Evolutionary conservation across 331 rosid species (phyloP).

Genomic region (Prunus yedoensis): DNA sequence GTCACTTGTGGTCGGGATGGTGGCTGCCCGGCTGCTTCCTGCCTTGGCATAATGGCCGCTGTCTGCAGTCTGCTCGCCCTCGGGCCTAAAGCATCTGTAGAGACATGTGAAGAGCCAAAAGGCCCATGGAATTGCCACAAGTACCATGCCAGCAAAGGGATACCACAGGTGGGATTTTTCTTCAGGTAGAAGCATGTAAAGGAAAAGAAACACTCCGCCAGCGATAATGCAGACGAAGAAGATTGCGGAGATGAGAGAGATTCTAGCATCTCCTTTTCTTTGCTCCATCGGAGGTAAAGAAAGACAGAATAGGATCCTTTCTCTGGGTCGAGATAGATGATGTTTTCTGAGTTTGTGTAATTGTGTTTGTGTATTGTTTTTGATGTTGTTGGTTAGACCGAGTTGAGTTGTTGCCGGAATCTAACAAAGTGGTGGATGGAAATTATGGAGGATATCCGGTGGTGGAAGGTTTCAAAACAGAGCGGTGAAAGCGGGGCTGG

Average conservation of each 20-base stretch:
- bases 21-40: background rate
- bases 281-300: conserved; percentile 52
- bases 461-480: conserved; percentile 29
- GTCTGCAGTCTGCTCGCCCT: background rate
- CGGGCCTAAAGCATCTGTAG: conserved; percentile 43
- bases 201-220: conserved; percentile 64
- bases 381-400: background rate
- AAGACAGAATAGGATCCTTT: background rate
- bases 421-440: conserved; percentile 21
- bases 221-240: conserved; percentile 54
- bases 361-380: background rate
- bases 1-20: background rate
- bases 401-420: conserved; percentile 2
- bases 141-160: conserved; percentile 45
- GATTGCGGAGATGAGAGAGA: conserved; percentile 43
- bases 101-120: conserved; percentile 53
- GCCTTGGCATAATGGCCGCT: conserved; percentile 8
- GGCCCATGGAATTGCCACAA: conserved; percentile 72
- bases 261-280: conserved; percentile 61
- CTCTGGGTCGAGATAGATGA: background rate
- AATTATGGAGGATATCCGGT: conserved; percentile 11
- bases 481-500: conserved; percentile 27
- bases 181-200: conserved; percentile 50
- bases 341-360: background rate
- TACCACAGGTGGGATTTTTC: conserved; percentile 21